Percentiles rank a stretch among this genome's conserved stretches.
Evolutionary conservation across 2,329 filamentous ascomycete species (phyloP).

Genomic region (Curvularia spicifera): DNA sequence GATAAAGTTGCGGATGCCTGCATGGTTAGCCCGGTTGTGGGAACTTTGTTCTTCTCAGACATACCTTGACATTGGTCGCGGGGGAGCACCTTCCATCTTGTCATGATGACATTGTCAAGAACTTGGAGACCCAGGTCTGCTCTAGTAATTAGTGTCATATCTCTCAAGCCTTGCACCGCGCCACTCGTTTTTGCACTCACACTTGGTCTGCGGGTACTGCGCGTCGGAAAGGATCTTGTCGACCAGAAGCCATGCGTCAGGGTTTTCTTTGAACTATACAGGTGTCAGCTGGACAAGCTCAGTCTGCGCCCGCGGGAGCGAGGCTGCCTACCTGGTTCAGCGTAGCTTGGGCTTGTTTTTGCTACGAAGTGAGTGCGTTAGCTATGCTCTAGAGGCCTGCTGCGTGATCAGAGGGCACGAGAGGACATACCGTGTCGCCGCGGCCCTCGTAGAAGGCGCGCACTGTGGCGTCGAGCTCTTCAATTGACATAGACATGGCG

Average conservation of each 20-base stretch:
- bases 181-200: slow-evolving; percentile 58
- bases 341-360: slow-evolving; percentile 93
- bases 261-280: slow-evolving; percentile 94
- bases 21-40: slow-evolving; percentile 14
- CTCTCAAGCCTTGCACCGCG: slow-evolving; percentile 21
- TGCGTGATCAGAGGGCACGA: slow-evolving; percentile 1
- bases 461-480: slow-evolving; percentile 95
- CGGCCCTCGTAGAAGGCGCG: slow-evolving; percentile 97
- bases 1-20: slow-evolving; percentile 98
- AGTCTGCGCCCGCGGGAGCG: slow-evolving; percentile 13
- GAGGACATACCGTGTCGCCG: slow-evolving; percentile 78
- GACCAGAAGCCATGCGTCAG: slow-evolving; percentile 95
- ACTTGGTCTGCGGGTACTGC: slow-evolving; percentile 95
- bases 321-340: slow-evolving; percentile 79
- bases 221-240: slow-evolving; percentile 96
- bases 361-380: slow-evolving; percentile 62
- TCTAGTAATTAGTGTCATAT: slow-evolving; percentile 41
- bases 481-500: slow-evolving; percentile 74
- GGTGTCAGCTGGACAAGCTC: slow-evolving; percentile 24
- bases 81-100: slow-evolving; percentile 96
- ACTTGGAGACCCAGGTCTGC: slow-evolving; percentile 92
- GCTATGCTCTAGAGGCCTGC: slow-evolving; percentile 42
- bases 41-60: slow-evolving; percentile 28
- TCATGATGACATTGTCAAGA: slow-evolving; percentile 97
- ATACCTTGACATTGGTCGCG: slow-evolving; percentile 92